These are phyloP conservation scores for Phialophora expanda DNA, from an alignment of 2,329 filamentous ascomycete species.

Conservation along the genomic window DNA sequence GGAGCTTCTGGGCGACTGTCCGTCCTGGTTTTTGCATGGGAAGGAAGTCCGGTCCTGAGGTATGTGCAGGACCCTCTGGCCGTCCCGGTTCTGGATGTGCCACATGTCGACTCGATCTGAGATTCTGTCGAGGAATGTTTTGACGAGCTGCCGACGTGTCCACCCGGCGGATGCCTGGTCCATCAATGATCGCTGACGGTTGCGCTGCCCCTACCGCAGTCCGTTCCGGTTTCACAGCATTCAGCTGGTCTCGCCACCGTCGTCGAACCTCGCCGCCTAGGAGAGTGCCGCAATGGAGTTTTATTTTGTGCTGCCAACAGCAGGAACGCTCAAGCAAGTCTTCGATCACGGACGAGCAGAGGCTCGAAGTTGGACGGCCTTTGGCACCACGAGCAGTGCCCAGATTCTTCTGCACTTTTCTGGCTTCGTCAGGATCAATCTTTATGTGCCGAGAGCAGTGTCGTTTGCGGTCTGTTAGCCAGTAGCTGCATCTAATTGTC, in stretches of 20 bases:
- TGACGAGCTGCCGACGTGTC: background rate
- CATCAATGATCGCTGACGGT: background rate
- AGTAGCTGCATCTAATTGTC: background rate
- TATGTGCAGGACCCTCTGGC: background rate
- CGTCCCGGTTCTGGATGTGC: too few relatives aligned
- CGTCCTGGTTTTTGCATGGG: background rate
- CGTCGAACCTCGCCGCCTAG: background rate
- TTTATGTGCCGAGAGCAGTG: background rate
- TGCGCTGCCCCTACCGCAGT: background rate
- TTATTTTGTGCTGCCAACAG: conserved; percentile 2
- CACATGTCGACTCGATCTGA: background rate
- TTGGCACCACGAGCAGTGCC: background rate
- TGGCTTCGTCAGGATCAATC: background rate
- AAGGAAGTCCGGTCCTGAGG: background rate
- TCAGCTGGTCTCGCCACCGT: conserved; percentile 3
- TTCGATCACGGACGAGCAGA: background rate
- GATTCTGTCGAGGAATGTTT: background rate
- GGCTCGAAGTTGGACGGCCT: background rate
- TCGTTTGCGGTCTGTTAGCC: background rate
- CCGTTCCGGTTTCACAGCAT: background rate
- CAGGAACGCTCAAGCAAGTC: background rate
- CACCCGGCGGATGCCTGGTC: too few relatives aligned
- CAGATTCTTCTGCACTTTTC: background rate
- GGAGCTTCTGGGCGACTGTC: background rate
- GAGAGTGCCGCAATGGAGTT: background rate